Percentiles rank a stretch among this genome's conserved stretches.
Evolutionary conservation across 2,329 filamentous ascomycete species (phyloP).

Genomic region (Xylaria sp.): DNA sequence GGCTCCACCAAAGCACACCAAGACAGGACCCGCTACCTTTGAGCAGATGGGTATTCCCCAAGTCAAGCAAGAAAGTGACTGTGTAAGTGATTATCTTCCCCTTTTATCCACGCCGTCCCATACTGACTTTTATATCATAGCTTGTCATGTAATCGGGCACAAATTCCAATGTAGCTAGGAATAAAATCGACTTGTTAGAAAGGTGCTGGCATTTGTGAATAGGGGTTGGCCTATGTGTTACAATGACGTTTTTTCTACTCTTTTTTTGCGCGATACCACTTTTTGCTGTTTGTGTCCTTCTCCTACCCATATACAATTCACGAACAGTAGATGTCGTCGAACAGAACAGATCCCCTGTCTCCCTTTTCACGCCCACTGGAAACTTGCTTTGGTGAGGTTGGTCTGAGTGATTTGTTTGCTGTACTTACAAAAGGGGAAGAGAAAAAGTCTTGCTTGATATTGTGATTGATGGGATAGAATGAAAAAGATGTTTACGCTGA

Average conservation of each 20-base stretch:
- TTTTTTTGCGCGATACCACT: neutral
- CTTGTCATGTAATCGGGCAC: slow-evolving; percentile 5
- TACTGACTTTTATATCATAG: slow-evolving; percentile 7
- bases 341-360: neutral
- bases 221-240: neutral
- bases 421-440: too few relatives aligned
- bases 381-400: too few relatives aligned
- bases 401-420: too few relatives aligned
- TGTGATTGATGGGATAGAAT: too few relatives aligned
- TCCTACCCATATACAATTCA: neutral
- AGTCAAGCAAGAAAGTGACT: slow-evolving; percentile 80
- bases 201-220: neutral
- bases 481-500: too few relatives aligned
- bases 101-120: neutral
- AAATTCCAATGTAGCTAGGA: too few relatives aligned
- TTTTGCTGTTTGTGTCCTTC: neutral
- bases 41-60: slow-evolving; percentile 96
- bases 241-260: neutral
- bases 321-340: neutral
- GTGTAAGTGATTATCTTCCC: slow-evolving; percentile 54
- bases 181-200: too few relatives aligned
- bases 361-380: too few relatives aligned
- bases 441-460: too few relatives aligned
- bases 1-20: slow-evolving; percentile 37
- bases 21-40: slow-evolving; percentile 83